Evolutionary conservation across 352 stramenopile genomes (phyloP).

Genomic region (Halophytophthora batemanensis): DNA sequence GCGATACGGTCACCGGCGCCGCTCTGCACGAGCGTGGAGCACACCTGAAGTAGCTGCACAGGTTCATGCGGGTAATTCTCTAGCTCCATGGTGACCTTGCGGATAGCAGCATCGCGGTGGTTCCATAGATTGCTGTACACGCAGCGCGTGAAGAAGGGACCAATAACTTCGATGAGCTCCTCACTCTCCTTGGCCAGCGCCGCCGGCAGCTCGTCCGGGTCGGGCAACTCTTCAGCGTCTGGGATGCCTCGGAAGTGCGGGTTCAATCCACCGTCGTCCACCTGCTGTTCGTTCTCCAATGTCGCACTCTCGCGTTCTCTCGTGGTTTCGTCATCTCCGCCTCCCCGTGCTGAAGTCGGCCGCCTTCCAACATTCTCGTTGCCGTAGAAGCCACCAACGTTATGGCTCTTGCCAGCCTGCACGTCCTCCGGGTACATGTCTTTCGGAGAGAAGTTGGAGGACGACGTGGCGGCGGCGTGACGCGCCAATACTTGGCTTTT

Average conservation of each 20-base stretch:
- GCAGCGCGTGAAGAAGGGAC: constrained; percentile 71
- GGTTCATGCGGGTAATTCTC: constrained; percentile 48
- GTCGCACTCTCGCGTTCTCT: constrained; percentile 5
- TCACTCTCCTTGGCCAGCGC: constrained; percentile 76
- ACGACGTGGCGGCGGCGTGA: constrained; percentile 27
- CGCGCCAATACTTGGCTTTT: constrained; percentile 49
- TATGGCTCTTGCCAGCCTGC: constrained; percentile 13
- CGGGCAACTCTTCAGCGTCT: constrained; percentile 61
- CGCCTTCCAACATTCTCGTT: constrained; percentile 8
- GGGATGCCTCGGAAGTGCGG: constrained; percentile 62
- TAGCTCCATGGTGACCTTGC: constrained; percentile 80
- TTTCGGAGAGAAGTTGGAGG: constrained; percentile 53
- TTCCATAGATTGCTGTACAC: constrained; percentile 89
- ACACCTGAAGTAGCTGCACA: constrained; percentile 51
- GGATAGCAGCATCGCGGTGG: constrained; percentile 78
- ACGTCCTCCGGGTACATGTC: constrained; percentile 67
- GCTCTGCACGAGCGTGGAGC: constrained; percentile 67
- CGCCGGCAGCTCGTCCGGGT: constrained; percentile 65
- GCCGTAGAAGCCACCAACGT: constrained; percentile 5
- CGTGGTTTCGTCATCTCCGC: constrained; percentile 20
- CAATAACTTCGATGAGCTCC: constrained; percentile 72
- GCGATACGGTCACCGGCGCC: constrained; percentile 69
- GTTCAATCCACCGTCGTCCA: constrained; percentile 25
- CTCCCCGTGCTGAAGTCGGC: constrained; percentile 10
- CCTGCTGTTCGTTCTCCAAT: constrained; percentile 16